phyloP scores from a whole-genome alignment of 2,329 filamentous ascomycete species.

The Ophiocordyceps camponoti-saundersi region DNA sequence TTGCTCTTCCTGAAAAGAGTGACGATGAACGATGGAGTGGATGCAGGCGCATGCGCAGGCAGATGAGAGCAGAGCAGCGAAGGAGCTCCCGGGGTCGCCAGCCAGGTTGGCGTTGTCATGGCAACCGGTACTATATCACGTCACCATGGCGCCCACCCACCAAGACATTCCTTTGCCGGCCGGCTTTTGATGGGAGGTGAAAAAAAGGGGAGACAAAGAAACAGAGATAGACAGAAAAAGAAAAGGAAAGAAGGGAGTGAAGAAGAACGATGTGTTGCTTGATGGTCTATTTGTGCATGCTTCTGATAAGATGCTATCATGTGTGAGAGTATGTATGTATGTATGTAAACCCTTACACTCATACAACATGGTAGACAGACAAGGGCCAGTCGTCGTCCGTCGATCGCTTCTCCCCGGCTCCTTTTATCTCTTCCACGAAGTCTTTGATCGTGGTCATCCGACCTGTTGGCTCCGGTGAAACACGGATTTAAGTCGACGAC shows the following conservation, averaged over 20 bases:
- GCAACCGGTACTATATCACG: constrained; percentile 10
- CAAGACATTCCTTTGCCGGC: constrained; percentile 2
- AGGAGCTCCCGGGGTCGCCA: constrained; percentile 4
- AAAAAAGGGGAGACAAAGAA: background rate
- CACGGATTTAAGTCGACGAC: background rate
- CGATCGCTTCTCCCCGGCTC: too few species aligned
- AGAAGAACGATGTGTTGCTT: too few species aligned
- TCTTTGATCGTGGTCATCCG: background rate
- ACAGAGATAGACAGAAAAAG: background rate
- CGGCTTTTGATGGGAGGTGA: background rate
- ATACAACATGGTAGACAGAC: too few species aligned
- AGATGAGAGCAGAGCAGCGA: constrained; percentile 4
- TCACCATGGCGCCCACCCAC: constrained; percentile 6
- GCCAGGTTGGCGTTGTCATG: constrained; percentile 17
- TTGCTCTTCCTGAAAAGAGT: background rate
- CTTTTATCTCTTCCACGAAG: background rate
- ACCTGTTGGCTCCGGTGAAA: background rate
- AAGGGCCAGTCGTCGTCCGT: too few species aligned
- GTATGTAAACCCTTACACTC: too few species aligned
- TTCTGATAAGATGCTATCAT: too few species aligned
- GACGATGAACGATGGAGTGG: constrained; percentile 5
- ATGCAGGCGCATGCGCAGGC: constrained; percentile 7
- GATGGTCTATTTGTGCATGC: too few species aligned
- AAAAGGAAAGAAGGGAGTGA: background rate
- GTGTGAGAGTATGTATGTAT: too few species aligned